Percentiles rank a stretch among this genome's conserved stretches.
These are phyloP conservation scores for Emmonsia crescens DNA, from an alignment of 2,329 filamentous ascomycete genomes.

Conservation along the genomic window DNA sequence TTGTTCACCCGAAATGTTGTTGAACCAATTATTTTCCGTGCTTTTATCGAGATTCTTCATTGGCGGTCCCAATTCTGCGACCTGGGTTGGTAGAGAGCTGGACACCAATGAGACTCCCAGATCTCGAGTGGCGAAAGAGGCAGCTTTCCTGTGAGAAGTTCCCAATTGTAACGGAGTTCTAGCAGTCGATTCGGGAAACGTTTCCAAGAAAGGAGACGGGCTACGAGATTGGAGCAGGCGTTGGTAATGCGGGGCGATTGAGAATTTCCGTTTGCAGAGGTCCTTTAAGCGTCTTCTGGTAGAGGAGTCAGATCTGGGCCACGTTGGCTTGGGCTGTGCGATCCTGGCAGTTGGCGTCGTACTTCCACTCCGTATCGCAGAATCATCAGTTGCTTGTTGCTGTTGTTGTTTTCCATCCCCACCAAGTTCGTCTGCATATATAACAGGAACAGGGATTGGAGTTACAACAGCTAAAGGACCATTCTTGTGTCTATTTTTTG, in stretches of 20 bases:
- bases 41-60: not conserved
- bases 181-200: conserved; percentile 23
- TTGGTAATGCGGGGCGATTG: conserved; percentile 53
- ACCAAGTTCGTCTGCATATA: conserved; percentile 6
- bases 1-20: conserved; percentile 17
- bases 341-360: conserved; percentile 36
- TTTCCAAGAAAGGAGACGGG: conserved; percentile 45
- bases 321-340: conserved; percentile 30
- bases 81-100: conserved; percentile 28
- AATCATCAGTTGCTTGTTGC: conserved; percentile 6
- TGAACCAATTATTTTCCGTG: conserved; percentile 22
- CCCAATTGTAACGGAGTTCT: conserved; percentile 17
- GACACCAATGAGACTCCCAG: conserved; percentile 35
- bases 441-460: not conserved
- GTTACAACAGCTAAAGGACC: not conserved
- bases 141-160: conserved; percentile 17
- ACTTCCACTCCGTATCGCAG: conserved; percentile 31
- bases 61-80: conserved; percentile 14
- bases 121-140: conserved; percentile 34
- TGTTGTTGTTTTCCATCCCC: not conserved
- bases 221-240: conserved; percentile 50
- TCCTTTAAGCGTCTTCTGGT: conserved; percentile 49
- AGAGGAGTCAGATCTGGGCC: conserved; percentile 48
- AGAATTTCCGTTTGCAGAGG: conserved; percentile 51
- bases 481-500: conserved; percentile 24